phyloP scores from a whole-genome alignment of 768 basidiomycete species.

The Leccinellum albellum region DNA sequence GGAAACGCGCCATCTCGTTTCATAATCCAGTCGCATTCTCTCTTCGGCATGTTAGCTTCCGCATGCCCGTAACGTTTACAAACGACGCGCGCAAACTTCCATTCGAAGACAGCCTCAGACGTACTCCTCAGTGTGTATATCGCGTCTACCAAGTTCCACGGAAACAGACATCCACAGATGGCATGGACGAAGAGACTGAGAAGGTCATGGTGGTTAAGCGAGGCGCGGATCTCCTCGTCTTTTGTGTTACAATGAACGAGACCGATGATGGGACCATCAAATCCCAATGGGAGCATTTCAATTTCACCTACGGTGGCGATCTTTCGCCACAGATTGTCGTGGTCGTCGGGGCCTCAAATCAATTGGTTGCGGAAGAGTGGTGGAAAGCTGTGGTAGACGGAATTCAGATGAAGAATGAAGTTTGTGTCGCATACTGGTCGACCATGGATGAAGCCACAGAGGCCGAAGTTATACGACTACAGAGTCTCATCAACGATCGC shows the following conservation, averaged over 20 bases:
- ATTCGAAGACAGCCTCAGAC: slow-evolving; percentile 14
- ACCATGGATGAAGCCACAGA: background rate
- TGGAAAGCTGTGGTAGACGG: slow-evolving; percentile 11
- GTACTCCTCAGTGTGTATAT: slow-evolving; percentile 6
- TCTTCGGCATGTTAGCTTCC: slow-evolving; percentile 13
- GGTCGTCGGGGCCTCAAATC: slow-evolving; percentile 16
- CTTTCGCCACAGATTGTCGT: slow-evolving; percentile 25
- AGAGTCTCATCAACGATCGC: slow-evolving; percentile 14
- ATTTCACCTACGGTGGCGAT: slow-evolving; percentile 24
- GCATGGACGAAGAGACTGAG: slow-evolving; percentile 4
- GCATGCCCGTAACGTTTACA: slow-evolving; percentile 22
- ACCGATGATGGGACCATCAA: slow-evolving; percentile 1
- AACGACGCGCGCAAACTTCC: slow-evolving; percentile 18
- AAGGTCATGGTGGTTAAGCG: slow-evolving; percentile 15
- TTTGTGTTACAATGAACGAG: slow-evolving; percentile 16
- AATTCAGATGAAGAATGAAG: background rate
- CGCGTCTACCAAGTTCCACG: slow-evolving; percentile 25
- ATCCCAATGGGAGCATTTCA: slow-evolving; percentile 27
- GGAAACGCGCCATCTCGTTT: slow-evolving; percentile 23
- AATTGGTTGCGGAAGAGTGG: slow-evolving; percentile 19
- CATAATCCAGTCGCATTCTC: slow-evolving; percentile 20
- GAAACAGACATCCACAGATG: background rate
- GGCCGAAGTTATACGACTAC: background rate
- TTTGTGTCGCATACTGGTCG: slow-evolving; percentile 12
- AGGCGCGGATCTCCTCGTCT: slow-evolving; percentile 25